phyloP scores from a whole-genome alignment of 768 basidiomycete species.

The Phylloporus arenicola region DNA sequence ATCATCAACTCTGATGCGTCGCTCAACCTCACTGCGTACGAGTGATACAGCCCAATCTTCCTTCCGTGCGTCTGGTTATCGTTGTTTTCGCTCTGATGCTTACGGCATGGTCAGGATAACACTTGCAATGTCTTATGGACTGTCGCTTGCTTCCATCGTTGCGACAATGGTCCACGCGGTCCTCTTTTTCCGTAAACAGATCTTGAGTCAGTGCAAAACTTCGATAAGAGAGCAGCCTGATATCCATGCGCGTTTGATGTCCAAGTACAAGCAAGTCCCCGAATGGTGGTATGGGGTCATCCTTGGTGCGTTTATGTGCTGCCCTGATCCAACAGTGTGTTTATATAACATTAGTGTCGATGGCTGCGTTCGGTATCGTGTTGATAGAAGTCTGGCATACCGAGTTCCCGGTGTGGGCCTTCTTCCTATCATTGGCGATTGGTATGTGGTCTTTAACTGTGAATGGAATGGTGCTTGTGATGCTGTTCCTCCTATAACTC shows the following conservation, averaged over 20 bases:
- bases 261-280: conserved; percentile 51
- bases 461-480: background rate
- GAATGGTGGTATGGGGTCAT: conserved; percentile 51
- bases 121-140: conserved; percentile 73
- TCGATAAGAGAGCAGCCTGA: conserved; percentile 77
- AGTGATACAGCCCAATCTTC: conserved; percentile 56
- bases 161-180: conserved; percentile 57
- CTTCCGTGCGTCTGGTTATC: conserved; percentile 35
- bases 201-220: conserved; percentile 64
- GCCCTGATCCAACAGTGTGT: background rate
- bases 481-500: background rate
- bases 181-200: conserved; percentile 35
- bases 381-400: conserved; percentile 61
- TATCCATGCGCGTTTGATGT: conserved; percentile 58
- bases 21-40: conserved; percentile 52
- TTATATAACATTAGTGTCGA: conserved; percentile 29
- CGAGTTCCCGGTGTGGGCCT: conserved; percentile 40
- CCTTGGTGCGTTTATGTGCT: conserved; percentile 17
- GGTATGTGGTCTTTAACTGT: too few species aligned
- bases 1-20: conserved; percentile 52
- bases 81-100: background rate
- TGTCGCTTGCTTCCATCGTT: conserved; percentile 80
- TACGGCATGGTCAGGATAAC: conserved; percentile 34
- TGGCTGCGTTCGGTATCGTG: conserved; percentile 54
- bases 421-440: conserved; percentile 31